Conservation (phyloP, 352 stramenopile genomes). For the Pythium dissimile region DNA sequence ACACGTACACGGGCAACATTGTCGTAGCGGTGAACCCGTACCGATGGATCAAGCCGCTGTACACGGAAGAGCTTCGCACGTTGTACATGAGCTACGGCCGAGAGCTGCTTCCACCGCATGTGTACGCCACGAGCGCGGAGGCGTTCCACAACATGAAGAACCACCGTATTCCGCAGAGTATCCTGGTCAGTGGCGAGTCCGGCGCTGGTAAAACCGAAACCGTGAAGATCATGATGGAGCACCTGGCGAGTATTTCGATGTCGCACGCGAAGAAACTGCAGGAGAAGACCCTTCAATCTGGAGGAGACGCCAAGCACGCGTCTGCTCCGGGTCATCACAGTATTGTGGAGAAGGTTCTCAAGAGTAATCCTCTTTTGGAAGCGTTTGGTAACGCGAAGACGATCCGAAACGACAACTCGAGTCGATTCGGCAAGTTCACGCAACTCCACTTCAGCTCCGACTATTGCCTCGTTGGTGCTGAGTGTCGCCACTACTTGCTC, state of each 20-base stretch:
- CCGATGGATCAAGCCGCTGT: conserved; percentile 84
- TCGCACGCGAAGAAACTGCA: conserved; percentile 56
- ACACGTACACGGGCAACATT: conserved; percentile 97
- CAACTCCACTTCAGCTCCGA: conserved; percentile 91
- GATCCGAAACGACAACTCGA: conserved; percentile 94
- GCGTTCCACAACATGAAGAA: conserved; percentile 83
- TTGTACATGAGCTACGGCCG: conserved; percentile 66
- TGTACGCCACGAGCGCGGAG: conserved; percentile 87
- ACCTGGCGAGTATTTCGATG: conserved; percentile 87
- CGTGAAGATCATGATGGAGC: conserved; percentile 97
- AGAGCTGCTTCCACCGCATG: conserved; percentile 80
- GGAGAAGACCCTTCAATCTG: conserved; percentile 76
- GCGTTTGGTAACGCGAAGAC: conserved; percentile 92
- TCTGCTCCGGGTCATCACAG: conserved; percentile 30
- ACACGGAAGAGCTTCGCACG: conserved; percentile 70
- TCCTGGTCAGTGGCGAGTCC: conserved; percentile 93
- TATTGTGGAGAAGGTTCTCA: conserved; percentile 85
- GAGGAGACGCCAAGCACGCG: conserved; percentile 48
- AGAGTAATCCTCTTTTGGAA: conserved; percentile 89
- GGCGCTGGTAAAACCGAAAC: conserved; percentile 95
- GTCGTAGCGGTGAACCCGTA: conserved; percentile 97
- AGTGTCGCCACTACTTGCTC: conserved; percentile 93
- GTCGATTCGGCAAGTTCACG: conserved; percentile 94
- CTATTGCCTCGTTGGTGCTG: conserved; percentile 83
- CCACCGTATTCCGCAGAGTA: conserved; percentile 69